Evolutionary conservation across 495 filamentous ascomycete genomes (phyloP).

Genomic region (Neurospora sp.): DNA sequence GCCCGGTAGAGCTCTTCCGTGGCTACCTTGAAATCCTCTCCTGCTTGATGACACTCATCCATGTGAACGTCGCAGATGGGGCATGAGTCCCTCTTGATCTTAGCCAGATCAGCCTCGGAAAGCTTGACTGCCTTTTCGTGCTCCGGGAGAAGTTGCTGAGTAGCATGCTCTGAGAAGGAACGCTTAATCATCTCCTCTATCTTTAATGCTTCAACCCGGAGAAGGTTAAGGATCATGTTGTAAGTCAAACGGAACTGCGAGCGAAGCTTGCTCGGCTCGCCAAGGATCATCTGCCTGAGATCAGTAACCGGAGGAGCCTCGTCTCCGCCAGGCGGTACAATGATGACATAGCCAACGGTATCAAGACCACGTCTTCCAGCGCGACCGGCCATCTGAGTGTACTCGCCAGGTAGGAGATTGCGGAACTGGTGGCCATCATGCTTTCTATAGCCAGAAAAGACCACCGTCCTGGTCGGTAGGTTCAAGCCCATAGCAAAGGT

Average conservation of each 20-base stretch:
- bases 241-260: slow-evolving; percentile 97
- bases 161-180: slow-evolving; percentile 98
- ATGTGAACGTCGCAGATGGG: slow-evolving; percentile 72
- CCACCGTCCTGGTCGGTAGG: slow-evolving; percentile 88
- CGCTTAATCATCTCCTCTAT: slow-evolving; percentile 99
- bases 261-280: slow-evolving; percentile 86
- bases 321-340: slow-evolving; percentile 65
- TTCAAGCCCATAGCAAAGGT: slow-evolving; percentile 99
- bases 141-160: slow-evolving; percentile 86
- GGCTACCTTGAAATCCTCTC: slow-evolving; percentile 64
- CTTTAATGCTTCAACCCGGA: slow-evolving; percentile 92
- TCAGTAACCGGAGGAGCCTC: slow-evolving; percentile 80
- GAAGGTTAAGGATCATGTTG: slow-evolving; percentile 96
- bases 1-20: slow-evolving; percentile 66
- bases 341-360: slow-evolving; percentile 84
- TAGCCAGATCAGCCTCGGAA: slow-evolving; percentile 84
- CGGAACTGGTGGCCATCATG: slow-evolving; percentile 87
- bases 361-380: slow-evolving; percentile 91
- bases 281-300: slow-evolving; percentile 87
- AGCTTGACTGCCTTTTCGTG: slow-evolving; percentile 89
- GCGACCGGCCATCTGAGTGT: slow-evolving; percentile 96
- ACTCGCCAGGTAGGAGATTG: slow-evolving; percentile 87
- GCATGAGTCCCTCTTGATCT: slow-evolving; percentile 79
- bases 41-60: slow-evolving; percentile 65
- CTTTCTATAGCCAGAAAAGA: slow-evolving; percentile 95